These are phyloP conservation scores for Clavispora asparagi DNA, from an alignment of 805 yeast genomes.

Conservation along the genomic window DNA sequence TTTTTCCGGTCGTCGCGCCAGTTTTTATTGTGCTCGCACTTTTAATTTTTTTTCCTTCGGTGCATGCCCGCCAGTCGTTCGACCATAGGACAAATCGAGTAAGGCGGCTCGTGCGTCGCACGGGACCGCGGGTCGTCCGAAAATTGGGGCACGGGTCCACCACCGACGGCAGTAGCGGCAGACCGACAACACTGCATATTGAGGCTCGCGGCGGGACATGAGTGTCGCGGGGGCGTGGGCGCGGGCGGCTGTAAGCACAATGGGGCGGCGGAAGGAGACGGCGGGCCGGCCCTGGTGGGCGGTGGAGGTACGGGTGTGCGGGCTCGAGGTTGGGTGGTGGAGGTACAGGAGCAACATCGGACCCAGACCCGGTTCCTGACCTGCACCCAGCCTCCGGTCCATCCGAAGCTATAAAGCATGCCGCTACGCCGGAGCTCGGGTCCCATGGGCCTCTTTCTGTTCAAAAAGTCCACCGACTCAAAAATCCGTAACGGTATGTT, in stretches of 20 bases:
- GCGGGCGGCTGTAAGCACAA: too few relatives aligned
- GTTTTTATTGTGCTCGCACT: neutral
- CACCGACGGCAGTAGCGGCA: too few relatives aligned
- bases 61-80: neutral
- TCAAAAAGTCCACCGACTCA: constrained; percentile 5
- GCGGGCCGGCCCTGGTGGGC: too few relatives aligned
- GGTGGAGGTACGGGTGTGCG: neutral
- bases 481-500: constrained; percentile 13
- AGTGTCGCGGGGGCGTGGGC: too few relatives aligned
- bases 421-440: neutral
- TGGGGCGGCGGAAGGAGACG: too few relatives aligned
- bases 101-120: neutral
- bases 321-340: too few relatives aligned
- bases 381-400: neutral
- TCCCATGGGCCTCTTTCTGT: constrained; percentile 1
- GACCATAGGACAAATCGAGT: neutral
- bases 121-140: neutral
- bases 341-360: too few relatives aligned
- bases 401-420: neutral
- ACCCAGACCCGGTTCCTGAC: neutral
- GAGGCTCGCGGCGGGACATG: too few relatives aligned
- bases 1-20: neutral
- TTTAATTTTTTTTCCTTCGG: neutral
- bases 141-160: neutral
- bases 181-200: too few relatives aligned